Base-by-base conservation (phyloP, 2,329 filamentous ascomycete genomes). In the Penicillium sp. region DNA sequence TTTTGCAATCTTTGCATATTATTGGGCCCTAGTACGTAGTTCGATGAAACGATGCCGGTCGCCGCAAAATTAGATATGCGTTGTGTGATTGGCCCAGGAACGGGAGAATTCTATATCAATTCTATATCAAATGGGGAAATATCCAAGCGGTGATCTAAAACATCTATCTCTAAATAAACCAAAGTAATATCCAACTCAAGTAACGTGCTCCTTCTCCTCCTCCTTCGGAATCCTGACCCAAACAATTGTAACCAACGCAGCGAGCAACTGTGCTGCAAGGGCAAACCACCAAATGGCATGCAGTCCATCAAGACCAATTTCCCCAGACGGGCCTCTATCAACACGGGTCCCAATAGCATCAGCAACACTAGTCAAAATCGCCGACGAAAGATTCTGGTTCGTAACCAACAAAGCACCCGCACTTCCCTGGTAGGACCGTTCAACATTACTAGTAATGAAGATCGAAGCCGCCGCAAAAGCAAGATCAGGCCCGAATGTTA, bases 401-500 rank as follows among this genome's bases (percentile, higher is more conserved):
- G 78, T 81, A 2, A 80, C 78, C 5, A 81, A 65, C 57, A 81
- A 57, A 54, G 77, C 79, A 0, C 77, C 78, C 0, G 78, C 79
- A 12, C 73, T 75, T 4, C 78, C 78, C 58, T 81, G 79, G 53
- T 80, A 80, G 2, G 73, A 78, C n/a, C 77, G 63, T 1, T 77
- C 73, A 6, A 81, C 78, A 49, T 73, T 79, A 12, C 72, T 76
- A 0, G 78, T 81, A 57, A 81, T 80, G 66, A 80, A 80, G 45
- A 81, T 80, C n/a, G 75, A 76, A 0, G 78, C 78, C 0, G 79
- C 78, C 0, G 78, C 78, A 57, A 81, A 81, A 29, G 75, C 75
- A 51, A 81, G 67, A 47, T 81, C 79, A 0, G 79, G 79, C 0
- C 79, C 79, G 46, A 81, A 80, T 0, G 78, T 80, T 0, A 78